These are phyloP conservation scores for Phytopythium chamaehyphon DNA, from an alignment of 352 stramenopile species.

Conservation along the genomic window DNA sequence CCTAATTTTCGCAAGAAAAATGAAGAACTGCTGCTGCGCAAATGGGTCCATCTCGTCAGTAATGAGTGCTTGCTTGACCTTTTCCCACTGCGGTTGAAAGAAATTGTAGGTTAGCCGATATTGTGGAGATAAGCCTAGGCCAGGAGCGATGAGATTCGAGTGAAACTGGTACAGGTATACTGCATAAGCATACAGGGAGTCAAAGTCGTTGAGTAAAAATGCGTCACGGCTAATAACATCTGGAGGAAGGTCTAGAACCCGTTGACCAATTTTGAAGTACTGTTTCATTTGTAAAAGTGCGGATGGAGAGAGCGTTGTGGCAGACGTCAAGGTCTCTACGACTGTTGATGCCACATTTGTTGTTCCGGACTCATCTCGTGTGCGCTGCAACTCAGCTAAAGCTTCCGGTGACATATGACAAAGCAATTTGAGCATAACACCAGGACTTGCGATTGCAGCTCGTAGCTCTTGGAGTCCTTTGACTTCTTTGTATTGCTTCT, in stretches of 20 bases:
- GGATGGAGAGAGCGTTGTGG: conserved; percentile 44
- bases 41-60: conserved; percentile 63
- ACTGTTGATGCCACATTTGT: conserved; percentile 16
- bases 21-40: conserved; percentile 69
- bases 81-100: conserved; percentile 58
- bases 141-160: conserved; percentile 52
- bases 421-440: conserved; percentile 70
- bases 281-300: conserved; percentile 60
- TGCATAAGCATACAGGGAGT: conserved; percentile 60
- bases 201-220: conserved; percentile 72
- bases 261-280: conserved; percentile 67
- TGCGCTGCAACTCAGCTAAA: conserved; percentile 43
- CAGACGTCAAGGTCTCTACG: conserved; percentile 46
- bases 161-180: conserved; percentile 68
- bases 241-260: conserved; percentile 43
- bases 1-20: conserved; percentile 67
- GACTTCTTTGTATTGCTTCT: conserved; percentile 58
- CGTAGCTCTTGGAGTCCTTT: conserved; percentile 61
- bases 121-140: conserved; percentile 33
- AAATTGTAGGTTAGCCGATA: conserved; percentile 60
- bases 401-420: conserved; percentile 55
- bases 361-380: conserved; percentile 34
- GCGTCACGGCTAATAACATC: conserved; percentile 65
- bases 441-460: conserved; percentile 44
- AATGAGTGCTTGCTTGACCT: conserved; percentile 50